A percentile compares a stretch with the other conserved stretches of the same genome.
These are phyloP conservation scores for Naganishia cerealis DNA, from an alignment of 1,284 basidiomycete genomes.

Conservation along the genomic window DNA sequence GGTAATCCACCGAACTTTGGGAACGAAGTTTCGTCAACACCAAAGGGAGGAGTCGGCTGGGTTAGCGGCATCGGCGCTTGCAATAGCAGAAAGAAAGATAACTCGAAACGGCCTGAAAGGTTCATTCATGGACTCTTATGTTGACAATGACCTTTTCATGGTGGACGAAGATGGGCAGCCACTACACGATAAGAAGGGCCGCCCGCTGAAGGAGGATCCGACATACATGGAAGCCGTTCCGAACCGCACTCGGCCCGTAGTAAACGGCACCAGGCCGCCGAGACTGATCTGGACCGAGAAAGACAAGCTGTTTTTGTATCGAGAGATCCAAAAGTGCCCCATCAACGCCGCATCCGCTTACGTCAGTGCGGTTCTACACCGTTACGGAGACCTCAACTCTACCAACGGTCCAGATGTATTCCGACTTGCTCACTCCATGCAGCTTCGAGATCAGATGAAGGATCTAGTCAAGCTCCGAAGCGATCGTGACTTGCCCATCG, in stretches of 20 bases:
- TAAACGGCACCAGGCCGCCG: neutral
- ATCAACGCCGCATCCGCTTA: constrained; percentile 19
- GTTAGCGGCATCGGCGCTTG: neutral
- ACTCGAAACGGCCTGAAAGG: neutral
- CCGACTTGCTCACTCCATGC: constrained; percentile 7
- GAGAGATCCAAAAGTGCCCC: constrained; percentile 34
- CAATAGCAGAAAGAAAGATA: neutral
- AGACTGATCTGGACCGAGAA: constrained; percentile 12
- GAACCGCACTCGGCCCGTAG: neutral
- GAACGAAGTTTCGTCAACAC: neutral
- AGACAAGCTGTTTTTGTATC: constrained; percentile 30
- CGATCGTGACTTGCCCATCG: constrained; percentile 4
- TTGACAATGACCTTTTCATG: constrained; percentile 26
- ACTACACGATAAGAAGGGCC: constrained; percentile 20
- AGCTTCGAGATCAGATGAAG: constrained; percentile 33
- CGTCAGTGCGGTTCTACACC: constrained; percentile 20
- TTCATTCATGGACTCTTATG: constrained; percentile 18
- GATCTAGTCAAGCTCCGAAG: constrained; percentile 24
- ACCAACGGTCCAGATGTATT: neutral
- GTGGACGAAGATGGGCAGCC: constrained; percentile 30
- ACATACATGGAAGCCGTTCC: constrained; percentile 16
- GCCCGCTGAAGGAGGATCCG: constrained; percentile 20
- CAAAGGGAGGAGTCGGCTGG: too few relatives aligned
- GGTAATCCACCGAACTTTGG: neutral
- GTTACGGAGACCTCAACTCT: constrained; percentile 8